These are phyloP conservation scores for Ilex aquifolium DNA, from an alignment of 257 asterid species.

Conservation along the genomic window DNA sequence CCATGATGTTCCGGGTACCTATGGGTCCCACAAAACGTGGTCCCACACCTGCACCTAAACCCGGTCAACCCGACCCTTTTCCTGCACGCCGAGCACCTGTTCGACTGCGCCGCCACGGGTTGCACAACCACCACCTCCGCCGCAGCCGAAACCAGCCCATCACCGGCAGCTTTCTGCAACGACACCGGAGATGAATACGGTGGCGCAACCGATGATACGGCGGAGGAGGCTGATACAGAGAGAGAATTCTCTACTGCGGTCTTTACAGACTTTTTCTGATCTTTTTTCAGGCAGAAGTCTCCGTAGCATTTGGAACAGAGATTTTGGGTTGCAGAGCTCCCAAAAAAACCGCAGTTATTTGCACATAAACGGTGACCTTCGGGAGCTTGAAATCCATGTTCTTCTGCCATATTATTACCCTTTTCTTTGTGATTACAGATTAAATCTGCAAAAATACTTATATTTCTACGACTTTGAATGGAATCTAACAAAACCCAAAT, in stretches of 20 bases:
- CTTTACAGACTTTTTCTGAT: background rate
- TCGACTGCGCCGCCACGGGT: conserved; percentile 29
- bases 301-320: conserved; percentile 71
- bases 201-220: conserved; percentile 3
- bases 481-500: background rate
- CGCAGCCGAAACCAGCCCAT: conserved; percentile 6
- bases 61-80: conserved; percentile 82
- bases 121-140: conserved; percentile 6
- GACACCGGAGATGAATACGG: too few relatives aligned
- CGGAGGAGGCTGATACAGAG: conserved; percentile 3
- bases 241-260: background rate
- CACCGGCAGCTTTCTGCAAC: background rate
- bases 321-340: conserved; percentile 73
- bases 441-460: too few relatives aligned
- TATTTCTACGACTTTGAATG: too few relatives aligned
- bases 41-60: conserved; percentile 79
- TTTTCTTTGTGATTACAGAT: background rate
- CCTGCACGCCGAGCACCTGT: conserved; percentile 61
- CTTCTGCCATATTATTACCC: conserved; percentile 59
- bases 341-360: conserved; percentile 81
- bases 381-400: conserved; percentile 68
- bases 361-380: conserved; percentile 77
- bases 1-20: conserved; percentile 88
- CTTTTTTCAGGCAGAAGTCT: conserved; percentile 35
- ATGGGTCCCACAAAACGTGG: conserved; percentile 78